Conservation (phyloP, 2,329 filamentous ascomycete genomes). For the Cordyceps cateniannulata region DNA sequence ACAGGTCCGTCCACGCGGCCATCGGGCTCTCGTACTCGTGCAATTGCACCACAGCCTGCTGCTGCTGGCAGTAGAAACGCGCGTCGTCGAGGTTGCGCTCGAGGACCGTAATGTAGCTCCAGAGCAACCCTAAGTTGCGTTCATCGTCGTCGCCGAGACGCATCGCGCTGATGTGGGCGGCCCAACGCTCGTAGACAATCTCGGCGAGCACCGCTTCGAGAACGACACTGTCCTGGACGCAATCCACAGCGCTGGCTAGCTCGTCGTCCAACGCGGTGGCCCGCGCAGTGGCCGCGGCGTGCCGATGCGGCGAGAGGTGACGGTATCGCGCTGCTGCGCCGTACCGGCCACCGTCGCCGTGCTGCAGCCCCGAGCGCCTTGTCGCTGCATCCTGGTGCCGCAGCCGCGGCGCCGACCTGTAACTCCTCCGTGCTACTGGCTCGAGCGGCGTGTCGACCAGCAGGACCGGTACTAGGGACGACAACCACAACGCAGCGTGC, state of each 20-base stretch:
- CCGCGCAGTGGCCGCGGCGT: not conserved
- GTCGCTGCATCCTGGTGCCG: slow-evolving; percentile 13
- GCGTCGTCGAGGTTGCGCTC: slow-evolving; percentile 21
- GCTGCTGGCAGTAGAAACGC: not conserved
- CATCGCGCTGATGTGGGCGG: slow-evolving; percentile 16
- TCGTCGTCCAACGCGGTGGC: slow-evolving; percentile 3
- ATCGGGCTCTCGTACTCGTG: not conserved
- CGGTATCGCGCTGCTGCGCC: not conserved
- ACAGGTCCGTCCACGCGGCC: not conserved
- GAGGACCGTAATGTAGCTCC: slow-evolving; percentile 18
- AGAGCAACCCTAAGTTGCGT: slow-evolving; percentile 10
- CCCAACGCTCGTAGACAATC: slow-evolving; percentile 20
- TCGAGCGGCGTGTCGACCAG: not conserved
- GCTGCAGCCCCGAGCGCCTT: not conserved
- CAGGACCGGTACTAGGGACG: not conserved
- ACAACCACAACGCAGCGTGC: slow-evolving; percentile 1
- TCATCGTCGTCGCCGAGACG: slow-evolving; percentile 13
- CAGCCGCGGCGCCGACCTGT: slow-evolving; percentile 2
- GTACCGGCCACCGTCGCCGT: not conserved
- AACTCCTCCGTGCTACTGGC: not conserved
- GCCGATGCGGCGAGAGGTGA: not conserved
- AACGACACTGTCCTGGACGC: not conserved
- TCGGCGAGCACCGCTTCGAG: slow-evolving; percentile 8
- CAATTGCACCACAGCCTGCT: not conserved
- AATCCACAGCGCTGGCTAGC: not conserved